Percentiles rank a stretch among this genome's conserved stretches.
These are phyloP conservation scores for Toxicodendron radicans DNA, from an alignment of 345 rosid genomes.

Conservation along the genomic window DNA sequence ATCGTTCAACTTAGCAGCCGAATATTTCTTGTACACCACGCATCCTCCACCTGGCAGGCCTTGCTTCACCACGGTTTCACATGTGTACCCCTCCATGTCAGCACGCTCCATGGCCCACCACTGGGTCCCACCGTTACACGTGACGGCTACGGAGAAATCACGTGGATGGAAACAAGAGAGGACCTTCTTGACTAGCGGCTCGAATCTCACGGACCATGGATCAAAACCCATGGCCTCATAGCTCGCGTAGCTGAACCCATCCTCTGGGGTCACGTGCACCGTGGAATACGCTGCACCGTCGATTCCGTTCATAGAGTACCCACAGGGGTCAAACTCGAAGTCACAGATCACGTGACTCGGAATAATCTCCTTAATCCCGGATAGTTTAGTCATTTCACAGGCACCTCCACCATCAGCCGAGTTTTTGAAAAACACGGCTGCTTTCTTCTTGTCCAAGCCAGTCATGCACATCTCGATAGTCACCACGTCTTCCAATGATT, in stretches of 20 bases:
- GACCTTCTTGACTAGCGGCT: constrained; percentile 44
- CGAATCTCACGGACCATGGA: constrained; percentile 30
- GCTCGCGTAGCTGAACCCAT: constrained; percentile 83
- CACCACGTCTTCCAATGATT: constrained; percentile 17
- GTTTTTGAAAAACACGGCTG: constrained; percentile 53
- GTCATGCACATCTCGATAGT: constrained; percentile 84
- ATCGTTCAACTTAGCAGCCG: background rate
- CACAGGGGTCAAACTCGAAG: constrained; percentile 77
- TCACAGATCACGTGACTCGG: constrained; percentile 65
- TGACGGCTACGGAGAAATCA: constrained; percentile 59
- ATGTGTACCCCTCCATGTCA: constrained; percentile 47
- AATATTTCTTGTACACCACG: constrained; percentile 30
- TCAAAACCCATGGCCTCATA: constrained; percentile 68
- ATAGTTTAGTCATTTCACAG: constrained; percentile 51
- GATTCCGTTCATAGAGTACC: constrained; percentile 78
- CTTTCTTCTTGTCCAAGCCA: constrained; percentile 54
- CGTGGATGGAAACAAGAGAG: constrained; percentile 54
- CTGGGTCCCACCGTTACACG: constrained; percentile 25
- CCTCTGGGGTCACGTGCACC: constrained; percentile 85
- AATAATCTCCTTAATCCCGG: constrained; percentile 63
- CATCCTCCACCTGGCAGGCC: constrained; percentile 43
- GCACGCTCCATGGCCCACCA: constrained; percentile 26
- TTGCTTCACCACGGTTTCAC: constrained; percentile 42
- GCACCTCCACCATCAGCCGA: constrained; percentile 34
- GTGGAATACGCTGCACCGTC: constrained; percentile 55